Evolutionary conservation across 495 filamentous ascomycete genomes (phyloP).

Genomic region (Aspergillus bertholletiae): DNA sequence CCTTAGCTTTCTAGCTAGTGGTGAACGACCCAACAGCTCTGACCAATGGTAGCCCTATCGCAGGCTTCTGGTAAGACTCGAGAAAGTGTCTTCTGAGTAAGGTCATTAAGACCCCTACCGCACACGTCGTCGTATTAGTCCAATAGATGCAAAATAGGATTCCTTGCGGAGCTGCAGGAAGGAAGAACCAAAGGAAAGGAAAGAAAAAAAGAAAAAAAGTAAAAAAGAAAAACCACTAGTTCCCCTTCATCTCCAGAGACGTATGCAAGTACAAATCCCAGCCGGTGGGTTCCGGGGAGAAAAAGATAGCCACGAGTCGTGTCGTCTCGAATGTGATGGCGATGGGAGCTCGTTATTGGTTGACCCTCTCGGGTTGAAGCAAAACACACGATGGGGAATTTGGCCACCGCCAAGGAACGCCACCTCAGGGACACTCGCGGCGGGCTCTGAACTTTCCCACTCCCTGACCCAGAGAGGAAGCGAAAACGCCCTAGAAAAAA

Average conservation of each 20-base stretch:
- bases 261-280: too few relatives aligned
- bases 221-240: too few relatives aligned
- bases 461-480: background rate
- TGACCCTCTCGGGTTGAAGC: background rate
- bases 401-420: constrained; percentile 11
- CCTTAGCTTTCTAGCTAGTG: background rate
- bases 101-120: background rate
- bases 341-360: background rate
- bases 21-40: background rate
- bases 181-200: too few relatives aligned
- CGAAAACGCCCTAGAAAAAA: background rate
- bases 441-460: background rate
- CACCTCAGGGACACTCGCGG: constrained; percentile 9
- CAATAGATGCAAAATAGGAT: too few relatives aligned
- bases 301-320: too few relatives aligned
- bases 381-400: background rate
- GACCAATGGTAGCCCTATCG: background rate
- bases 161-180: too few relatives aligned
- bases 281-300: too few relatives aligned
- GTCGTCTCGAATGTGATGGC: background rate
- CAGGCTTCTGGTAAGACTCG: background rate
- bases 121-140: background rate
- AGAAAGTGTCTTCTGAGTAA: background rate
- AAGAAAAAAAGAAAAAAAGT: too few relatives aligned
- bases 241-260: too few relatives aligned